phyloP scores from a whole-genome alignment of 129 eudicot species.

The Flaveria bidentis region DNA sequence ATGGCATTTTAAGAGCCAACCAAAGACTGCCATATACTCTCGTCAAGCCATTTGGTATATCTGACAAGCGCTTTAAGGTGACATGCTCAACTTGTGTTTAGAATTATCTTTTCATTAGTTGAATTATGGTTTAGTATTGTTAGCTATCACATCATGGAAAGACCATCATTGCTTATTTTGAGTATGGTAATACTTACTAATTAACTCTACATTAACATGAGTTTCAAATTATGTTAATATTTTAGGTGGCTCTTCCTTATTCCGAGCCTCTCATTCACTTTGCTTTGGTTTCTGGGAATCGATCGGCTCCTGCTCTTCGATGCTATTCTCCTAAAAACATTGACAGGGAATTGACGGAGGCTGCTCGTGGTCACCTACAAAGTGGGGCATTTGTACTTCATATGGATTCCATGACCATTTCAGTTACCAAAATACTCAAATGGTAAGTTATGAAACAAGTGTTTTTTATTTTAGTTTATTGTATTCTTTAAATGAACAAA shows the following conservation, averaged over 20 bases:
- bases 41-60: constrained; percentile 50
- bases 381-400: constrained; percentile 56
- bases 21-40: constrained; percentile 72
- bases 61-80: constrained; percentile 62
- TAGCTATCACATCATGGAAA: neutral
- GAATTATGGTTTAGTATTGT: neutral
- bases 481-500: neutral
- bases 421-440: constrained; percentile 52
- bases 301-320: constrained; percentile 68
- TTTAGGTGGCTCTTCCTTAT: constrained; percentile 60
- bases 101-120: neutral
- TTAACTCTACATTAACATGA: neutral
- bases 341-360: constrained; percentile 60
- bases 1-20: constrained; percentile 71
- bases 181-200: neutral
- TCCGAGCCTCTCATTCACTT: constrained; percentile 74
- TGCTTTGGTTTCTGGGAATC: constrained; percentile 58
- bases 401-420: constrained; percentile 47
- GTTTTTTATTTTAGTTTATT: neutral
- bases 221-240: constrained; percentile 5
- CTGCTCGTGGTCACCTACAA: constrained; percentile 51
- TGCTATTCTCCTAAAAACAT: constrained; percentile 71
- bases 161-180: constrained; percentile 1
- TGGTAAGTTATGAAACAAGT: constrained; percentile 45
- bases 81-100: constrained; percentile 15